Percentiles rank a stretch among this genome's conserved stretches.
Conservation (phyloP, 1,139 yeast genomes). For the Magnusiomyces ingens region DNA sequence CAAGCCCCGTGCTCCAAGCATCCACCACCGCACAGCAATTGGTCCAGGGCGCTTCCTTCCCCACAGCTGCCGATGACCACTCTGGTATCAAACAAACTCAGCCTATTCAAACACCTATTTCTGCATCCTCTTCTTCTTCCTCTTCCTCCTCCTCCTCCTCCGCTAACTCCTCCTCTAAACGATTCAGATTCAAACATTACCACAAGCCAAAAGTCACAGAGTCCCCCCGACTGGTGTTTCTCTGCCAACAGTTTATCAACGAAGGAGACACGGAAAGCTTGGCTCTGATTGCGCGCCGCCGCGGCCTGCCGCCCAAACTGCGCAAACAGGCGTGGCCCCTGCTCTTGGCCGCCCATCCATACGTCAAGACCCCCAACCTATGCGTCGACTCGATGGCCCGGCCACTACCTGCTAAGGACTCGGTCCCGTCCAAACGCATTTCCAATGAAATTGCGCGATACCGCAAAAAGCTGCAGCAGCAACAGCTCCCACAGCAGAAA, state of each 20-base stretch:
- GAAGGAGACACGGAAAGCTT: constrained; percentile 57
- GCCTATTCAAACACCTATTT: background rate
- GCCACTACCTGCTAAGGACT: constrained; percentile 14
- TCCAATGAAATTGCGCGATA: constrained; percentile 31
- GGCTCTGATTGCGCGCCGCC: constrained; percentile 73
- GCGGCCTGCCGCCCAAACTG: constrained; percentile 79
- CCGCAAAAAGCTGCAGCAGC: constrained; percentile 16
- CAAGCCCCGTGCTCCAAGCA: too few species aligned
- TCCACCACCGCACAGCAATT: too few species aligned
- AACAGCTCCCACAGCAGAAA: background rate
- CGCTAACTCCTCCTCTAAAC: constrained; percentile 11
- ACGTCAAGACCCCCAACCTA: constrained; percentile 63
- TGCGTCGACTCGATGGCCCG: constrained; percentile 23
- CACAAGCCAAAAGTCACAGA: constrained; percentile 34
- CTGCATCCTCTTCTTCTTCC: constrained; percentile 5
- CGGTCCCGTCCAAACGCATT: constrained; percentile 27
- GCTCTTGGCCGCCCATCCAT: constrained; percentile 73
- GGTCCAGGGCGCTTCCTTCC: background rate
- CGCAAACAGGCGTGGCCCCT: constrained; percentile 83
- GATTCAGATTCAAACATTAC: constrained; percentile 32
- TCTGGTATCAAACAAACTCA: too few species aligned
- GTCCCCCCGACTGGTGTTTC: constrained; percentile 30
- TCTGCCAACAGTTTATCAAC: constrained; percentile 39
- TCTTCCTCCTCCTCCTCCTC: constrained; percentile 6
- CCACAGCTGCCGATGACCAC: background rate